Evolutionary conservation across 177 flowering plant genomes (phyloP).

Genomic region (Vitis hybrid): DNA sequence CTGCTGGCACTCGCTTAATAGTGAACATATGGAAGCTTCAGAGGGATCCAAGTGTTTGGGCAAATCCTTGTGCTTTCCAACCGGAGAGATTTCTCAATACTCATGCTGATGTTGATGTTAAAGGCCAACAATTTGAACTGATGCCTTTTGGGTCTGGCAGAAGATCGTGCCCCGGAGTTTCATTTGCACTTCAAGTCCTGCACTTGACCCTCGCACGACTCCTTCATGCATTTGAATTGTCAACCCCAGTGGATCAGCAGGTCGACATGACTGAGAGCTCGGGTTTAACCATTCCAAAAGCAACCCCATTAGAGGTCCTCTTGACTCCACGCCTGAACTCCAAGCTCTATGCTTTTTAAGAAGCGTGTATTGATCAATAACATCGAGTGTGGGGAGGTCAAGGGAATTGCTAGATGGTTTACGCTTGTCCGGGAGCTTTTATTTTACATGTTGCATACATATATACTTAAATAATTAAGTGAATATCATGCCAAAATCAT

Average conservation of each 20-base stretch:
- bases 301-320: neutral
- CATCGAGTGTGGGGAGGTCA: too few species aligned
- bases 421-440: too few species aligned
- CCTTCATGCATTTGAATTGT: neutral
- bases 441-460: too few species aligned
- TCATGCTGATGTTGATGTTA: neutral
- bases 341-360: neutral
- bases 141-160: slow-evolving; percentile 1
- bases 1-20: slow-evolving; percentile 21
- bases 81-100: slow-evolving; percentile 8
- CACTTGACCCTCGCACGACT: neutral
- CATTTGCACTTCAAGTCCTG: neutral
- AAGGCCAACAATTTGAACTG: neutral
- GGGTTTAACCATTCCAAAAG: neutral
- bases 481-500: too few species aligned
- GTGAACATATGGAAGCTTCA: slow-evolving; percentile 24
- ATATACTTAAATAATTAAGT: too few species aligned
- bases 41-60: slow-evolving; percentile 12
- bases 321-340: slow-evolving; percentile 1
- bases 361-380: too few species aligned
- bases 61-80: slow-evolving; percentile 8
- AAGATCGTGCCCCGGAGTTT: neutral
- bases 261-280: neutral
- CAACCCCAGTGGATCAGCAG: neutral
- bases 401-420: too few species aligned